A percentile compares a stretch with the other conserved stretches of the same genome.
phyloP scores from a whole-genome alignment of 345 rosid genomes.

The Linum tenue region DNA sequence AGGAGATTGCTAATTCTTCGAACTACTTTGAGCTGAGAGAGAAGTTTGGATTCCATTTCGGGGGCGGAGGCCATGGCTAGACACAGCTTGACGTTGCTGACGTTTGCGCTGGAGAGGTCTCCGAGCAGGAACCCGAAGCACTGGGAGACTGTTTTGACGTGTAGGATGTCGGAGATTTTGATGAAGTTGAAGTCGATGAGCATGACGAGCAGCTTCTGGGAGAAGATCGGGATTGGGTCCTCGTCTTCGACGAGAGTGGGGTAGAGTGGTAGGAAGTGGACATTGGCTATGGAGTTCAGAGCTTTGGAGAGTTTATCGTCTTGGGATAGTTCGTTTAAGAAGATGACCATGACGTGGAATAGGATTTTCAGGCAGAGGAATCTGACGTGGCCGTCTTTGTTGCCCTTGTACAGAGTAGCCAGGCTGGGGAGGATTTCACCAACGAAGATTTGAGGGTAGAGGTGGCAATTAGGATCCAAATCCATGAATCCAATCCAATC shows the following conservation, averaged over 20 bases:
- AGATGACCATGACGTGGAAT: conserved; percentile 68
- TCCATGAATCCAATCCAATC: too few relatives aligned
- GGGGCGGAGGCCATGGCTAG: conserved; percentile 89
- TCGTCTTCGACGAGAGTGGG: conserved; percentile 87
- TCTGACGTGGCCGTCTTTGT: conserved; percentile 87
- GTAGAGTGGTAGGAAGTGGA: conserved; percentile 89
- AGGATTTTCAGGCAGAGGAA: conserved; percentile 82
- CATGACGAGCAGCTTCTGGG: conserved; percentile 93
- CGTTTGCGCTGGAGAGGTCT: conserved; percentile 78
- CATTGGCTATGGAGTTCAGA: conserved; percentile 61
- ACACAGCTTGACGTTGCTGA: conserved; percentile 81
- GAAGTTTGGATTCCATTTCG: conserved; percentile 82
- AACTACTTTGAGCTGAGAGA: conserved; percentile 73
- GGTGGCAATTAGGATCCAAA: too few relatives aligned
- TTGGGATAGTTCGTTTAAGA: conserved; percentile 54
- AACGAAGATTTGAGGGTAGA: conserved; percentile 43
- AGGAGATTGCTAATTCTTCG: conserved; percentile 79
- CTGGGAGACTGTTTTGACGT: conserved; percentile 71
- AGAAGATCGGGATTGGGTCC: conserved; percentile 95
- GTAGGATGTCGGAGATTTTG: conserved; percentile 63
- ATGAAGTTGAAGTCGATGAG: conserved; percentile 69
- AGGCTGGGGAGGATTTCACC: conserved; percentile 77
- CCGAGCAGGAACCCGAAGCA: conserved; percentile 90
- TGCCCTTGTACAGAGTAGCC: conserved; percentile 68
- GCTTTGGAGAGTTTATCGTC: conserved; percentile 43